Evolutionary conservation across 1,139 yeast genomes (phyloP), one percentile per base, ranked within the genome.

Genomic region (Diutina neorugosa): DNA sequence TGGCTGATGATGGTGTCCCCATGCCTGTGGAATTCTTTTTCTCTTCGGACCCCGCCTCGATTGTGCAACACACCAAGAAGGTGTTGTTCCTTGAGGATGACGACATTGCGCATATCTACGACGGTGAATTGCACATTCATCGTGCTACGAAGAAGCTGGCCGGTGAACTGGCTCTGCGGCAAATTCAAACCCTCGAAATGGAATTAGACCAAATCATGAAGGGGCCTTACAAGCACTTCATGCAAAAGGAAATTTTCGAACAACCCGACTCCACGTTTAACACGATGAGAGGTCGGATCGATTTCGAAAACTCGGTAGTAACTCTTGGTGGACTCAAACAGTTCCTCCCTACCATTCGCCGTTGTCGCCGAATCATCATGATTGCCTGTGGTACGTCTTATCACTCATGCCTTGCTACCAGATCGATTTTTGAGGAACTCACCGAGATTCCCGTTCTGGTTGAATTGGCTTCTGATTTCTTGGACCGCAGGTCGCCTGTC

Each of bases 361-460:
- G 97, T 66, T 90, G 97, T 63, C 84, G 98, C 71, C 83, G 98
- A 70, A 80, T 94, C 64, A 87, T 91, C 57, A 93, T 94, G 98
- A 88, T 94, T 74, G 99, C 98, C 4, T 94, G 99, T 73, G 99
- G 99, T 73, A 94, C 99, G 6, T 93, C 98, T 0, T 94, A 91
- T 67, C 98, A 94, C 71, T 93, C 98, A 20, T 94, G 98, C 76
- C 74, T 94, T 66, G 98, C 98, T 25, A 93, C 96, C 31, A 82
- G 99, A 69, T 86, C 97, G 14, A 85, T 90, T 59, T 91, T 94
- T 67, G 99, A 94, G 71, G 98, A 94, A 68, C 78, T 94, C 64
- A 90, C 97, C 31, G 98, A 91, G 67, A 88, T 93, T 58, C 98
- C 98, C 9, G 97, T 93, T 12, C 77, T 90, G 52, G 96, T 94